Evolutionary conservation across 108 stramenopile species (phyloP).

Genomic region (Nannochloropsis oceanica): DNA sequence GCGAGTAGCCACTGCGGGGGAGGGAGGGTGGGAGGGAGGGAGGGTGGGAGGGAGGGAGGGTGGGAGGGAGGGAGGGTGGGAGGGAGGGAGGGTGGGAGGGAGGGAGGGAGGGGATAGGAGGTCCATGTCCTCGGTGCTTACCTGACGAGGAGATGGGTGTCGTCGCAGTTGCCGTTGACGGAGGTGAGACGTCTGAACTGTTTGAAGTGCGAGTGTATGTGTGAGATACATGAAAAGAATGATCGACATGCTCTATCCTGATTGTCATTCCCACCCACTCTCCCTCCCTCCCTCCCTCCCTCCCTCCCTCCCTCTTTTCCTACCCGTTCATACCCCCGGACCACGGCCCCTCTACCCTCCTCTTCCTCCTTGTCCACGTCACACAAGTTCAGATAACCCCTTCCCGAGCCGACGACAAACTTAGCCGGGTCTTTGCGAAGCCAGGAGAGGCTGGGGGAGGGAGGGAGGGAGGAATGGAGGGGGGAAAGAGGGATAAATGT

Average conservation of each 20-base stretch:
- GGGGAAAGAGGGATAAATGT: too few relatives aligned
- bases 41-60: conserved; percentile 12
- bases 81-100: neutral
- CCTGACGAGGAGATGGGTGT: neutral
- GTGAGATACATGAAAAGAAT: too few relatives aligned
- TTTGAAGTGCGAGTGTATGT: neutral
- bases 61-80: neutral
- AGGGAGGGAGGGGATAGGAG: neutral
- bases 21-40: conserved; percentile 19
- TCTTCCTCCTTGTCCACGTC: neutral
- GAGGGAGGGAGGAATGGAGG: too few relatives aligned
- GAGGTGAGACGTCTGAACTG: neutral
- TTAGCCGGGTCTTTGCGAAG: conserved; percentile 5
- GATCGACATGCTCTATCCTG: too few relatives aligned
- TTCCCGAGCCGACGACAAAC: conserved; percentile 14
- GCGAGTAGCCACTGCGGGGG: conserved; percentile 22
- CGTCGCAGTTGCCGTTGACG: neutral
- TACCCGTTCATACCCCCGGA: neutral
- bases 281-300: neutral
- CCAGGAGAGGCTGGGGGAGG: conserved; percentile 17
- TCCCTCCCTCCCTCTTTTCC: neutral
- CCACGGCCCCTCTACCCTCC: neutral
- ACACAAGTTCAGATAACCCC: neutral
- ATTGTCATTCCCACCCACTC: neutral
- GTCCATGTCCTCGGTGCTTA: neutral